Evolutionary conservation across 495 filamentous ascomycete species (phyloP).

Genomic region (Beverwykella pulmonaria): DNA sequence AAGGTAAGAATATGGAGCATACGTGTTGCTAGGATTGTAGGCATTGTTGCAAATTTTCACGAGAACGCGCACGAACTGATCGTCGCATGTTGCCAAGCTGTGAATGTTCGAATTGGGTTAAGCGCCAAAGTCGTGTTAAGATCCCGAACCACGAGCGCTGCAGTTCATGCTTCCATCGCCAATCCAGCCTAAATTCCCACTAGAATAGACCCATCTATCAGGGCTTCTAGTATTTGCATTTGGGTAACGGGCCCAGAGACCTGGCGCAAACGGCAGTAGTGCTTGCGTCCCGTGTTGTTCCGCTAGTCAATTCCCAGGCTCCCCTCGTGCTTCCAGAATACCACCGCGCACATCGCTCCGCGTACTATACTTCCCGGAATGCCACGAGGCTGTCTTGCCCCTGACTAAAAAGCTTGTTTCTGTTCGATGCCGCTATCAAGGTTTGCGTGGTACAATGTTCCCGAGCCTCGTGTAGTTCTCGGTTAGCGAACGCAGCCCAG

Average conservation of each 20-base stretch:
- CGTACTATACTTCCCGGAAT: background rate
- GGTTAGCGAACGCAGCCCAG: background rate
- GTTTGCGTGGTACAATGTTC: background rate
- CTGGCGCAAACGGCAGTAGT: background rate
- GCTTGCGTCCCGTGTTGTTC: no score
- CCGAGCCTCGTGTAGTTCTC: no score
- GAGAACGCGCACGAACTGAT: no score
- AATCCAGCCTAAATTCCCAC: no score
- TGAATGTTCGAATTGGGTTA: background rate
- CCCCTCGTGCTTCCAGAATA: background rate
- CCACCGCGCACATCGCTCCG: background rate
- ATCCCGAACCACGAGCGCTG: background rate
- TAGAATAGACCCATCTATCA: no score
- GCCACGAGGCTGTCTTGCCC: background rate
- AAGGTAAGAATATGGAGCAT: no score
- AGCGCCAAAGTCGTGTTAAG: background rate
- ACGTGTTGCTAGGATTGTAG: no score
- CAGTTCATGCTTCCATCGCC: background rate
- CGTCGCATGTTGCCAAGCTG: no score
- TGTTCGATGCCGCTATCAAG: background rate
- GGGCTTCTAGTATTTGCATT: background rate
- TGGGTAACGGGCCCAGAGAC: background rate
- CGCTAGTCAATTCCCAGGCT: background rate
- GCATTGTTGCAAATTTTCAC: no score
- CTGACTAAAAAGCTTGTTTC: background rate